Percentiles rank a stretch among this genome's conserved stretches.
phyloP scores from a whole-genome alignment of 2,329 filamentous ascomycete genomes.

The Fusarium austroafricanum region DNA sequence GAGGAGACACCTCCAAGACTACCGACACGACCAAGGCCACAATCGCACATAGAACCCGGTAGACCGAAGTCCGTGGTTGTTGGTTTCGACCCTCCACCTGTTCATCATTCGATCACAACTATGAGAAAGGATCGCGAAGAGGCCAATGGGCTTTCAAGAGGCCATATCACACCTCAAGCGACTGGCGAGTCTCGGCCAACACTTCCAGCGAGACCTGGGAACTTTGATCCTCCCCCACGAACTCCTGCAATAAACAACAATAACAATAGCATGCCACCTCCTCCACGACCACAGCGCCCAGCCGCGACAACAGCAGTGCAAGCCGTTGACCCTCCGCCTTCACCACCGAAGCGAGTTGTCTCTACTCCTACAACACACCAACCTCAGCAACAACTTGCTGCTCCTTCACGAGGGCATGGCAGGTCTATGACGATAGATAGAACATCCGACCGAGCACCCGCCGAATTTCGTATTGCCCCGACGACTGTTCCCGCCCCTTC shows the following conservation, averaged over 20 bases:
- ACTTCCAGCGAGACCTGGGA: conserved; percentile 62
- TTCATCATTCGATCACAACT: conserved; percentile 61
- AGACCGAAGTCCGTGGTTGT: conserved; percentile 40
- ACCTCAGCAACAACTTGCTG: conserved; percentile 47
- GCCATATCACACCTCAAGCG: conserved; percentile 54
- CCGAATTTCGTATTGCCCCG: conserved; percentile 41
- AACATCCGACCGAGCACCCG: conserved; percentile 41
- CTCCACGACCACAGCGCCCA: conserved; percentile 60
- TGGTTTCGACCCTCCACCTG: conserved; percentile 63
- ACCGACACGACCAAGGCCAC: conserved; percentile 63
- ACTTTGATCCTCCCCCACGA: conserved; percentile 41
- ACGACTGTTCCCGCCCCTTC: conserved; percentile 34
- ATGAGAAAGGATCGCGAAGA: conserved; percentile 61
- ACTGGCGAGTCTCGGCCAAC: conserved; percentile 60
- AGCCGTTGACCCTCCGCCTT: conserved; percentile 32
- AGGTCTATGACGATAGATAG: conserved; percentile 54
- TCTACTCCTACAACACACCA: conserved; percentile 49
- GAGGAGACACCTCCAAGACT: conserved; percentile 63
- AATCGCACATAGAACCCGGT: conserved; percentile 38
- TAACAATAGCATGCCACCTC: conserved; percentile 49
- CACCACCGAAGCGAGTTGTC: conserved; percentile 48
- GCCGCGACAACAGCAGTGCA: conserved; percentile 43
- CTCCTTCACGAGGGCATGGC: conserved; percentile 48
- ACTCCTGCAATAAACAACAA: conserved; percentile 28
- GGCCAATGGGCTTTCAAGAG: conserved; percentile 53